phyloP scores from a whole-genome alignment of 1,284 basidiomycete species.

The Nidula niveotomentosa region DNA sequence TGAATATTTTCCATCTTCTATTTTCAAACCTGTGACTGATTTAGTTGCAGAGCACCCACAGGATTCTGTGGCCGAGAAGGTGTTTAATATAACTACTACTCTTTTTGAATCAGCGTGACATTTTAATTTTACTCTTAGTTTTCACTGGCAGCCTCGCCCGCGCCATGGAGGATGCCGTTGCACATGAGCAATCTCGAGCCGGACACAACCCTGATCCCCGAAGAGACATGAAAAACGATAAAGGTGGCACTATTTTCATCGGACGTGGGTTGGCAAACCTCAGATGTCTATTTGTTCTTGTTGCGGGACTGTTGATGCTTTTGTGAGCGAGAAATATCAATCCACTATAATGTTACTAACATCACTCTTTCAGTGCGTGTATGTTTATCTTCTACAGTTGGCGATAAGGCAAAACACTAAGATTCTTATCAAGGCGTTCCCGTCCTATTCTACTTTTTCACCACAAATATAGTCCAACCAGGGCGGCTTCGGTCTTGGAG shows the following conservation, averaged over 20 bases:
- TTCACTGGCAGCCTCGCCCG: conserved; percentile 31
- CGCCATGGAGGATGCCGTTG: conserved; percentile 29
- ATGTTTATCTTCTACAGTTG: not conserved
- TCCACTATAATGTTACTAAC: no score
- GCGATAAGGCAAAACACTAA: not conserved
- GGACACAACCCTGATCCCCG: conserved; percentile 43
- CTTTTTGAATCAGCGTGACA: not conserved
- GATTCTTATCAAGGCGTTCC: conserved; percentile 28
- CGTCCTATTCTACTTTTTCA: conserved; percentile 29
- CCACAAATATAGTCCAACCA: conserved; percentile 28
- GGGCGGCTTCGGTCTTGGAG: conserved; percentile 74
- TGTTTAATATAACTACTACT: not conserved
- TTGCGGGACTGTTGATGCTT: conserved; percentile 42
- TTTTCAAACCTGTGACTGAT: no score
- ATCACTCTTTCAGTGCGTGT: no score
- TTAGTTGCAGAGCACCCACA: no score
- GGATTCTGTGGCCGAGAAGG: conserved; percentile 6
- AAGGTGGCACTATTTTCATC: conserved; percentile 34
- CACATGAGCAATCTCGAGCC: conserved; percentile 29
- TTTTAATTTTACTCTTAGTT: conserved; percentile 17
- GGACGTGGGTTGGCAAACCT: conserved; percentile 60
- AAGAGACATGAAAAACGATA: conserved; percentile 28
- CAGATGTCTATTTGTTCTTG: conserved; percentile 59
- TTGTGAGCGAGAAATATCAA: conserved; percentile 54
- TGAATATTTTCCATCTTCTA: not conserved